Evolutionary conservation across 2,329 filamentous ascomycete species (phyloP).

Genomic region (Simplicillium sp.): DNA sequence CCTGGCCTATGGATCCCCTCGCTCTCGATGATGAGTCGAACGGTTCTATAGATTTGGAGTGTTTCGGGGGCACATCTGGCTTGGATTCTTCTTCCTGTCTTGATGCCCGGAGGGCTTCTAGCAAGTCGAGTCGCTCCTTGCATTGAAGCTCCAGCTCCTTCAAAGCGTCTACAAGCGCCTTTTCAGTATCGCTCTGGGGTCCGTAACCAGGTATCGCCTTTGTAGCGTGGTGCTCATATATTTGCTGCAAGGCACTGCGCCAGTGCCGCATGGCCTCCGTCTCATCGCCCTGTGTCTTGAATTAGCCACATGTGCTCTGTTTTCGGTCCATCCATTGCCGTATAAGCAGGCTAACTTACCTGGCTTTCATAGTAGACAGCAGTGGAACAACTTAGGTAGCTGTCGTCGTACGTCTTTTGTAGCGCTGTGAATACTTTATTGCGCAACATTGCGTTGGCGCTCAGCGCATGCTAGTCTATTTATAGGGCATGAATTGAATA

Average conservation of each 20-base stretch:
- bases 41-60: constrained; percentile 13
- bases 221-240: constrained; percentile 76
- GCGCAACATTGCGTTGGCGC: constrained; percentile 37
- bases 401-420: constrained; percentile 97
- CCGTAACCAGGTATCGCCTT: constrained; percentile 59
- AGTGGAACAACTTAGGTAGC: constrained; percentile 88
- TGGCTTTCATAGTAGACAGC: constrained; percentile 93
- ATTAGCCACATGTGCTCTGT: neutral
- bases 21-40: constrained; percentile 12
- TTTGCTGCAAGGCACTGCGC: constrained; percentile 79
- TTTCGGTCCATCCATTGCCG: neutral
- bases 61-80: constrained; percentile 5
- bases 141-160: constrained; percentile 81
- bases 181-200: constrained; percentile 74
- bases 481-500: too few species aligned
- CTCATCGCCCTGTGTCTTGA: constrained; percentile 64
- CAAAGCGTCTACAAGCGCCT: constrained; percentile 70
- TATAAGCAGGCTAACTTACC: constrained; percentile 35
- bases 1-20: constrained; percentile 64
- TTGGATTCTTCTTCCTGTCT: constrained; percentile 28
- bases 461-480: constrained; percentile 15
- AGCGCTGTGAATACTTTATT: constrained; percentile 57
- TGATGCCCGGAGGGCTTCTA: constrained; percentile 70
- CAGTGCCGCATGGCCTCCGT: constrained; percentile 83
- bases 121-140: constrained; percentile 82